Base-by-base conservation (phyloP, 768 basidiomycete species). In the Royoungia palumana region DNA sequence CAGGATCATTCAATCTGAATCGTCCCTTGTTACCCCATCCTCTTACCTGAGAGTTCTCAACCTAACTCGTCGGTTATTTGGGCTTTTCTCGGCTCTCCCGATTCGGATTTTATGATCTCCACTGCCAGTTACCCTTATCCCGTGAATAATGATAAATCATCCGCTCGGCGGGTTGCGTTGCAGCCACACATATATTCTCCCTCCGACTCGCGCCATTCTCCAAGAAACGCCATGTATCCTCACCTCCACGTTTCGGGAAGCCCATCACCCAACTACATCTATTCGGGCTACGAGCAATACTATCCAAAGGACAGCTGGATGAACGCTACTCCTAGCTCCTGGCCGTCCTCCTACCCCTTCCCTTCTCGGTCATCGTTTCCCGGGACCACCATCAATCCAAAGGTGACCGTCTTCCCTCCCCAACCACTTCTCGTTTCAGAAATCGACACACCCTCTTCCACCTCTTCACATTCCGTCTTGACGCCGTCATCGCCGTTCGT, bases 141-240 rank as follows among this genome's bases (percentile, higher is more conserved):
- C 40, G 51, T 55, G 34, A 45, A 57, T 55, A 45, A 57, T 55
- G 57, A 61, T 56, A 51, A 42, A 53, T 55, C 65, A 36, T 39
- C 64, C 50, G 19, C 47, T 45, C 53, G 54, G 24, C 59, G 59
- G 35, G 49, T 34, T 47, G 44, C 51, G 17, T 40, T 59, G 51
- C 59, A 59, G 11, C 67, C 65, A 5, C 50, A 68, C 57, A 69
- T 67, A 68, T 69, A 60, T 54, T 66, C 54, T 0, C 55, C 62
- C 46, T 56, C 65, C 39, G 56, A 69, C 24, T 41, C 57, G n/a
- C 55, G 58, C 34, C 17, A 16, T 25, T 43, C 53, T 9, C 57
- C 57, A 55, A 49, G 44, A 50, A 52, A 50, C 50, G 17, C 51
- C 57, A 67, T 67, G 66, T 65, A 63, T 14, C 61, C 68, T n/a